These are phyloP conservation scores for Penicillium sp. DNA, from an alignment of 2,329 filamentous ascomycete species.

Conservation along the genomic window DNA sequence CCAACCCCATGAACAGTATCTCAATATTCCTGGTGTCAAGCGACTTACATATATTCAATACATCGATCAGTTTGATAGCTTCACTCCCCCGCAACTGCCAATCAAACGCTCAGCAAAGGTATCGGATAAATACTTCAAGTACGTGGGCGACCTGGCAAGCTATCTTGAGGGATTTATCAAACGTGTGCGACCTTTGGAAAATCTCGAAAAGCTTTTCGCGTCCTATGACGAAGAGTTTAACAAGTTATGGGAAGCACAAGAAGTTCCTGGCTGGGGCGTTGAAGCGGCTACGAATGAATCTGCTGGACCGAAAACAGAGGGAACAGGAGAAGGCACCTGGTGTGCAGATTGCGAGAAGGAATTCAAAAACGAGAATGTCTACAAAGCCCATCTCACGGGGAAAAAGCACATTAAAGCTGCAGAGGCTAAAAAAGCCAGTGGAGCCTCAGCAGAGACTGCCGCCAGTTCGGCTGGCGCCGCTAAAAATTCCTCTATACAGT, in stretches of 20 bases:
- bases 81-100: slow-evolving; percentile 67
- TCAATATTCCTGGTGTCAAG: slow-evolving; percentile 85
- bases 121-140: slow-evolving; percentile 88
- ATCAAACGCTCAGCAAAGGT: slow-evolving; percentile 80
- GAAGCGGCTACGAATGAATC: slow-evolving; percentile 45
- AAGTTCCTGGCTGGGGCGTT: slow-evolving; percentile 72
- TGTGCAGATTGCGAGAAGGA: slow-evolving; percentile 90
- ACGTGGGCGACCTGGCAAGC: slow-evolving; percentile 71
- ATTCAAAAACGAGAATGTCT: slow-evolving; percentile 93
- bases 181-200: slow-evolving; percentile 78
- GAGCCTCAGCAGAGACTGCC: slow-evolving; percentile 33
- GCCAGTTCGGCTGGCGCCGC: slow-evolving; percentile 21
- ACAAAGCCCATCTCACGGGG: slow-evolving; percentile 80
- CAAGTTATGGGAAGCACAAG: slow-evolving; percentile 72
- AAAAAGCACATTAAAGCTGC: slow-evolving; percentile 91
- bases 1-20: slow-evolving; percentile 75
- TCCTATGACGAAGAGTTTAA: slow-evolving; percentile 82
- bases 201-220: slow-evolving; percentile 71
- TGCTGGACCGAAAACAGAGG: slow-evolving; percentile 47
- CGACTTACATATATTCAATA: slow-evolving; percentile 88
- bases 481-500: slow-evolving; percentile 29
- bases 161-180: slow-evolving; percentile 89
- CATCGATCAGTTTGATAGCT: slow-evolving; percentile 84
- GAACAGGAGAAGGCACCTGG: slow-evolving; percentile 69
- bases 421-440: slow-evolving; percentile 54